These are phyloP conservation scores for Esteya vermicola DNA, from an alignment of 2,329 filamentous ascomycete species.

Conservation along the genomic window DNA sequence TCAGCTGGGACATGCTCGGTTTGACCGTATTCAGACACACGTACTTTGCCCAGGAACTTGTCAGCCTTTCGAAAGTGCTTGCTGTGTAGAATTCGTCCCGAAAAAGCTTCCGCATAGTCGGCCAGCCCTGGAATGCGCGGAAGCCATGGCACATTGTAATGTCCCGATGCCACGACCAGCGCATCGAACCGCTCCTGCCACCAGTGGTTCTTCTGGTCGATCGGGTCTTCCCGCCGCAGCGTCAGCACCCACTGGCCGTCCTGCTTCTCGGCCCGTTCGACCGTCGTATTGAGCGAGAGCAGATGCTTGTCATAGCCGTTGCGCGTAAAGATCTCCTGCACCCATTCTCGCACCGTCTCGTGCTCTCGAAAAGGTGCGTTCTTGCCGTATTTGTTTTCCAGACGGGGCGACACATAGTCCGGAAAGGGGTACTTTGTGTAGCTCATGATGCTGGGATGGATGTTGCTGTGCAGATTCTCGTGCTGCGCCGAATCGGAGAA, in stretches of 20 bases:
- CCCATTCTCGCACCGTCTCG: constrained; percentile 37
- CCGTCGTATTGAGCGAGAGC: constrained; percentile 42
- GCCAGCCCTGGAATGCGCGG: constrained; percentile 28
- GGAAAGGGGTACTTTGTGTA: constrained; percentile 21
- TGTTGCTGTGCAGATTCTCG: constrained; percentile 38
- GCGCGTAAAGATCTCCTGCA: constrained; percentile 32
- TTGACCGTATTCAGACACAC: too few relatives aligned
- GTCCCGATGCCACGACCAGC: constrained; percentile 50
- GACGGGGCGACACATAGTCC: constrained; percentile 4
- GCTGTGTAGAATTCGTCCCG: constrained; percentile 37
- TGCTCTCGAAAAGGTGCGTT: constrained; percentile 49
- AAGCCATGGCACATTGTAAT: constrained; percentile 49
- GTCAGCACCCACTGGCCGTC: constrained; percentile 31
- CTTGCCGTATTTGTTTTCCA: constrained; percentile 32
- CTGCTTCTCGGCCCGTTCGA: constrained; percentile 39
- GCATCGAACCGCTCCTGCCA: constrained; percentile 49
- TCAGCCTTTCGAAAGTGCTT: constrained; percentile 37
- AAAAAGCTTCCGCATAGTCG: constrained; percentile 26
- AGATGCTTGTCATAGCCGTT: constrained; percentile 18
- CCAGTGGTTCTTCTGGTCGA: constrained; percentile 31
- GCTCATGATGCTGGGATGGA: constrained; percentile 44
- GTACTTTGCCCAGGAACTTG: constrained; percentile 22
- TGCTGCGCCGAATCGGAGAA: constrained; percentile 3
- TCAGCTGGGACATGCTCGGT: too few relatives aligned
- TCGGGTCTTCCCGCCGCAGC: constrained; percentile 22